Percentiles rank a stretch among this genome's conserved stretches.
Evolutionary conservation across 169 alveolate species (phyloP).

Genomic region (Babesia bigemina): DNA sequence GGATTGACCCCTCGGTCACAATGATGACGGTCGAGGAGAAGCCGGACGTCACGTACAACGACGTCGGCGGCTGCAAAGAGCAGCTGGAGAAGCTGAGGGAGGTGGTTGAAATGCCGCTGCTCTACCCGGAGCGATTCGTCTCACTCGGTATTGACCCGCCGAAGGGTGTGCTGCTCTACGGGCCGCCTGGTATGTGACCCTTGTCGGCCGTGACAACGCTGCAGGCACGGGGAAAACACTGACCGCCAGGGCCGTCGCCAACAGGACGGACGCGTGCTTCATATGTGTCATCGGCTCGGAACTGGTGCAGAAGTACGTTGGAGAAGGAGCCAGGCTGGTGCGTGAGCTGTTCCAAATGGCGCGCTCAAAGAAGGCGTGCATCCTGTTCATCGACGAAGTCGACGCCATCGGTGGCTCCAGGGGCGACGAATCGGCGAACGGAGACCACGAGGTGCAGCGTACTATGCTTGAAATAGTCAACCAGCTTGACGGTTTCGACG

Average conservation of each 20-base stretch:
- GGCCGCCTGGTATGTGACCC: slow-evolving; percentile 99
- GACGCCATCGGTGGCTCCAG: slow-evolving; percentile 95
- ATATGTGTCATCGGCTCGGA: slow-evolving; percentile 99
- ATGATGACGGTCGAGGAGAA: slow-evolving; percentile 99
- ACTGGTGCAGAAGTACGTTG: slow-evolving; percentile 98
- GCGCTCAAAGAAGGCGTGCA: slow-evolving; percentile 95
- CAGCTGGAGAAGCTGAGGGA: slow-evolving; percentile 95
- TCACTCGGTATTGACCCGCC: slow-evolving; percentile 99
- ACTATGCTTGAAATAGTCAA: slow-evolving; percentile 99
- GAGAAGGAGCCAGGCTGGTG: slow-evolving; percentile 99
- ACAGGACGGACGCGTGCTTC: slow-evolving; percentile 98
- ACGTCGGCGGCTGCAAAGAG: slow-evolving; percentile 99
- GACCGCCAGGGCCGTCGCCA: slow-evolving; percentile 99
- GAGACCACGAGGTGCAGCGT: slow-evolving; percentile 98
- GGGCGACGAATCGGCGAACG: slow-evolving; percentile 89
- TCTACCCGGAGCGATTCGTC: slow-evolving; percentile 97
- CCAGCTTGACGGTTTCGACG: slow-evolving; percentile 99
- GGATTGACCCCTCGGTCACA: slow-evolving; percentile 98
- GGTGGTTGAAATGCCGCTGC: slow-evolving; percentile 98
- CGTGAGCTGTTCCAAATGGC: slow-evolving; percentile 98
- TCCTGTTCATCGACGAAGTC: slow-evolving; percentile 98
- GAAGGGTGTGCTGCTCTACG: slow-evolving; percentile 97
- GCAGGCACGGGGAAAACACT: slow-evolving; percentile 92
- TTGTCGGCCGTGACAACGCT: slow-evolving; percentile 42
- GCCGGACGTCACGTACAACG: slow-evolving; percentile 99